Base-by-base conservation (phyloP, 257 asterid species). In the Lycium ferocissimum region DNA sequence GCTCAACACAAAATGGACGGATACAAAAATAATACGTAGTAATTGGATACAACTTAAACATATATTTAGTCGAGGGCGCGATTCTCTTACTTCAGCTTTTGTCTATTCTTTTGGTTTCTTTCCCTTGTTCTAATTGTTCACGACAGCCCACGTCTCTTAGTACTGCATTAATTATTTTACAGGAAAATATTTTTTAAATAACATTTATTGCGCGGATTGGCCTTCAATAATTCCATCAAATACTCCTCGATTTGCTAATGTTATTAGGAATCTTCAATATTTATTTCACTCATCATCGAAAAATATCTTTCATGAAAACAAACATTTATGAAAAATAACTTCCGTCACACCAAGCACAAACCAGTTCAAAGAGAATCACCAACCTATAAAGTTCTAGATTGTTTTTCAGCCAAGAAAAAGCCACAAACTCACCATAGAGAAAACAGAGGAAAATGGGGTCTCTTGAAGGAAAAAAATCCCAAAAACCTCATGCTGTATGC, bases 401-500 rank as follows among this genome's bases (percentile, higher is more conserved):
- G 4, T 3, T 40, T 40, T 4, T 40, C 6, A 40, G 4, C 6
- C 5, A 40, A 6, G 45, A 40, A 40, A 6, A 6, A 6, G 45
- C 6, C 12, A 49, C 11, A 51, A 53, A 14, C 15, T 5, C 61
- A 47, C 11, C n/a, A 70, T 2, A 40, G 15, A 40, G 6, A 10
- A 18, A 76, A 20, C 26, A 51, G 3, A 72, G 14, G 3, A 26
- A 78, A 14, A 78, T 78, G 82, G 14, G 7, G 20, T 51, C 15
- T 53, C 15, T 1, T 26, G 22, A 9, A 61, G 37, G 20, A 0
- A 43, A 38, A 58, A 17, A 18, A 37, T 2, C 53, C 14, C 18
- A 10, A 79, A 83, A 79, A 47, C 80, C 87, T 66, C 90, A 89
- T 83, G 91, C 75, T 18, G 90, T 90, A 5, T 90, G 89, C 85